Evolutionary conservation across 768 basidiomycete genomes (phyloP), one percentile per base, ranked within the genome.

Genomic region (Phaffia tasmanica): DNA sequence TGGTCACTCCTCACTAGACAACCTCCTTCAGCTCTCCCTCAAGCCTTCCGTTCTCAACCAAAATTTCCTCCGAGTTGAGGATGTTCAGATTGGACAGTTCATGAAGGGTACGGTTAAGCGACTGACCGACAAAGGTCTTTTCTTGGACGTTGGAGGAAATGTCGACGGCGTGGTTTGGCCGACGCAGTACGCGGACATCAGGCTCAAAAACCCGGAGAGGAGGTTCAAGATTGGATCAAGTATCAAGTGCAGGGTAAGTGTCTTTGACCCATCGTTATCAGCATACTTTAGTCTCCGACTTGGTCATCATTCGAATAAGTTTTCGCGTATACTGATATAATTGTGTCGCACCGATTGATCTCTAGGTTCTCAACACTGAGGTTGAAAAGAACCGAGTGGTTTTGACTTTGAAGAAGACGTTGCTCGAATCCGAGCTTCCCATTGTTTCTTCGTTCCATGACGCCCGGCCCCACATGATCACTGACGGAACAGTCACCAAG

Each of bases 151-250:
- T 64, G 84, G 86, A 5, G 90, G 89, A 6, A 88, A 83, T 68
- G 85, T 97, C 42, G 90, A 95, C 73, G 95, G 89, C 32, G 86
- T 95, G 30, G 81, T 97, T 25, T 95, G 89, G 88, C 92, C 93
- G 0, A 83, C 85, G 69, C 95, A 98, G 74, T 95, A 88, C 74
- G 91, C 95, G 15, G 95, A 99, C 75, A 92, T 98, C 72, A 75
- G 79, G n/a, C 81, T 98, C 71, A 95, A 92, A 74, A 88, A 97
- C 74, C 94, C 94, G 14, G 84, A 89, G 53, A 89, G 85, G 77
- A 82, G 86, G 68, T 99, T 95, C 79, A 92, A 89, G 73, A 78
- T 81, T 25, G 93, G 92, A 29, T 81, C 81, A 3, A 82, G 74
- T 61, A 86, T 97, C 76, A 94, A 88, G 78, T 92, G 89, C 71